Conservation (phyloP, 495 filamentous ascomycete genomes). For the Xylaria nigripes region DNA sequence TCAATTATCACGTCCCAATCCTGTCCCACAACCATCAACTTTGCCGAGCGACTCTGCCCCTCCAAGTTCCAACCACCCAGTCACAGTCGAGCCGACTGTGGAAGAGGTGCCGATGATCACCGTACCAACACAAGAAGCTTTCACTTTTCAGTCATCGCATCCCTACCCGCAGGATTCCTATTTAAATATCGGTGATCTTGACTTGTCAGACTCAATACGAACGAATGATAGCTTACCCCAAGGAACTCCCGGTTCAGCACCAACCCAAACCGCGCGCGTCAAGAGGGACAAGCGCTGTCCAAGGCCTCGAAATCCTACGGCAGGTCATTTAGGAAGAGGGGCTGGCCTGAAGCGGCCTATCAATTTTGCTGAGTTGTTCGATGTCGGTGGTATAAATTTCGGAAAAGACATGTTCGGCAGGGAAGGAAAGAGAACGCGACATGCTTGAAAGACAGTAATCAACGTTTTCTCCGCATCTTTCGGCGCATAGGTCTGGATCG, state of each 20-base stretch:
- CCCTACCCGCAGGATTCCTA: slow-evolving; percentile 64
- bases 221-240: slow-evolving; percentile 22
- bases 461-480: background rate
- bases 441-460: slow-evolving; percentile 38
- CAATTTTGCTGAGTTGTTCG: slow-evolving; percentile 73
- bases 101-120: slow-evolving; percentile 26
- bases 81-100: slow-evolving; percentile 21
- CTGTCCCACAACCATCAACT: slow-evolving; percentile 28
- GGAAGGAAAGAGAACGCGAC: slow-evolving; percentile 62
- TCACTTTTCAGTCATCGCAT: slow-evolving; percentile 65
- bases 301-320: slow-evolving; percentile 37
- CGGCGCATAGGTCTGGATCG: slow-evolving; percentile 7
- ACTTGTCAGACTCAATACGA: slow-evolving; percentile 38
- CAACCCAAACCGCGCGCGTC: slow-evolving; percentile 14
- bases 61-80: slow-evolving; percentile 19
- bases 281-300: slow-evolving; percentile 29
- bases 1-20: slow-evolving; percentile 45
- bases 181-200: slow-evolving; percentile 46
- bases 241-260: slow-evolving; percentile 29
- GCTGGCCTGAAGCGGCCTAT: slow-evolving; percentile 73
- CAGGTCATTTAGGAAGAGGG: slow-evolving; percentile 40
- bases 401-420: slow-evolving; percentile 58
- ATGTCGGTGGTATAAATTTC: slow-evolving; percentile 59
- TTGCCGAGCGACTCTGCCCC: slow-evolving; percentile 36
- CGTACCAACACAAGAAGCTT: slow-evolving; percentile 42